Percentiles rank a stretch among this genome's conserved stretches.
Conservation (phyloP, 345 rosid genomes). For the Populus simonii region DNA sequence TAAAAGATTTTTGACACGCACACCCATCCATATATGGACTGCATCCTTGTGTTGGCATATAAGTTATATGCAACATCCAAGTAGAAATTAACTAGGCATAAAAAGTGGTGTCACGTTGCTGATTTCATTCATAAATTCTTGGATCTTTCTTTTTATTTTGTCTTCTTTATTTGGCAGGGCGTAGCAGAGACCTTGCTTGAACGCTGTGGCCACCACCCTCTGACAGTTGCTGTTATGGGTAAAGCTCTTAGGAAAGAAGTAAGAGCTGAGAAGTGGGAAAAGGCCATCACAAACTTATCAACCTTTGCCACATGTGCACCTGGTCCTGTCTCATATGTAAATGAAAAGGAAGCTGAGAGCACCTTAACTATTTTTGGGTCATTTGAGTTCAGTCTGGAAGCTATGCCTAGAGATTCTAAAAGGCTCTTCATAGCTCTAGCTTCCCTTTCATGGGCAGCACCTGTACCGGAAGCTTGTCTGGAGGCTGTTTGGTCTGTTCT, state of each 20-base stretch:
- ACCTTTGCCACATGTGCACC: not conserved
- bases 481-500: not conserved
- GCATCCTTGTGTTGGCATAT: no score
- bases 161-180: not conserved
- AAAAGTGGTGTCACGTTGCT: not conserved
- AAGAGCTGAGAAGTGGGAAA: not conserved
- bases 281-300: not conserved
- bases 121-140: not conserved
- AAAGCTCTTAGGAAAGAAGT: not conserved
- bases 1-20: no score
- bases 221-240: not conserved
- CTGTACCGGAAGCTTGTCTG: not conserved
- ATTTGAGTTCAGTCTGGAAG: not conserved
- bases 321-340: not conserved
- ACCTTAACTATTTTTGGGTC: not conserved
- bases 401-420: not conserved
- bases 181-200: not conserved
- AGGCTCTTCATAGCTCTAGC: not conserved
- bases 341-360: not conserved
- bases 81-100: not conserved
- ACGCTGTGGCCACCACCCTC: not conserved
- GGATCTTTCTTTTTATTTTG: not conserved
- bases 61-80: not conserved
- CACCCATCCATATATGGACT: no score
- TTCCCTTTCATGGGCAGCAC: not conserved